Percentiles rank a stretch among this genome's conserved stretches.
phyloP scores from a whole-genome alignment of 345 rosid species.

The Lepidium sativum region DNA sequence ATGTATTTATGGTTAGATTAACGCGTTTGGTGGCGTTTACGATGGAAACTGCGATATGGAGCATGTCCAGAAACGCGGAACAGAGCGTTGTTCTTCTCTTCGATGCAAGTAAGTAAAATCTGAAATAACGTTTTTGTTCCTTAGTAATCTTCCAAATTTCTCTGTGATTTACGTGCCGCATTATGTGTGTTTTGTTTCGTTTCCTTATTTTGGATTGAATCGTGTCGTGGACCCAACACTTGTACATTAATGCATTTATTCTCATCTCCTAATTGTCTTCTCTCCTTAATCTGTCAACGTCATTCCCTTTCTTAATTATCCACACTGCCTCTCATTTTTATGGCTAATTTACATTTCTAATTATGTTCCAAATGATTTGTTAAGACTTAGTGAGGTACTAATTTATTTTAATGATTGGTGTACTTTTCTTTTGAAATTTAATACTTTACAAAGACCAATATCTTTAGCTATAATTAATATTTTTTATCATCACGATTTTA shows the following conservation, averaged over 20 bases:
- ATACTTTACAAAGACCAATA: constrained; percentile 12
- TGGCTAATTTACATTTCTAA: background rate
- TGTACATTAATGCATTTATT: constrained; percentile 18
- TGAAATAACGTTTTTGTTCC: constrained; percentile 14
- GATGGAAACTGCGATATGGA: constrained; percentile 70
- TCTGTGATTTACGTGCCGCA: background rate
- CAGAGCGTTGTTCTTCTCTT: constrained; percentile 72
- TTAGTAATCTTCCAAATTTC: background rate
- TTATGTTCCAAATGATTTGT: background rate
- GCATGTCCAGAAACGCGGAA: constrained; percentile 71
- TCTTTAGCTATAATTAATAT: background rate
- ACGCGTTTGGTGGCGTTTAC: constrained; percentile 85
- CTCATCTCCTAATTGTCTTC: constrained; percentile 4
- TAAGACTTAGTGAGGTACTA: too few relatives aligned
- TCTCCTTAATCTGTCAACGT: constrained; percentile 10
- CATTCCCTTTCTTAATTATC: background rate
- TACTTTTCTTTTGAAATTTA: background rate
- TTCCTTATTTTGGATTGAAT: constrained; percentile 7
- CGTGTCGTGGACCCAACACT: constrained; percentile 5
- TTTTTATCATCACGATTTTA: background rate
- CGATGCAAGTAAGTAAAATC: constrained; percentile 85
- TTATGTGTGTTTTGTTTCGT: background rate
- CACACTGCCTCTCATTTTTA: background rate
- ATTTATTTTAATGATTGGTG: background rate
- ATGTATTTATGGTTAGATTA: constrained; percentile 46